Conservation (phyloP, 176 grass and related monocot species). For the Carex kokanica region DNA sequence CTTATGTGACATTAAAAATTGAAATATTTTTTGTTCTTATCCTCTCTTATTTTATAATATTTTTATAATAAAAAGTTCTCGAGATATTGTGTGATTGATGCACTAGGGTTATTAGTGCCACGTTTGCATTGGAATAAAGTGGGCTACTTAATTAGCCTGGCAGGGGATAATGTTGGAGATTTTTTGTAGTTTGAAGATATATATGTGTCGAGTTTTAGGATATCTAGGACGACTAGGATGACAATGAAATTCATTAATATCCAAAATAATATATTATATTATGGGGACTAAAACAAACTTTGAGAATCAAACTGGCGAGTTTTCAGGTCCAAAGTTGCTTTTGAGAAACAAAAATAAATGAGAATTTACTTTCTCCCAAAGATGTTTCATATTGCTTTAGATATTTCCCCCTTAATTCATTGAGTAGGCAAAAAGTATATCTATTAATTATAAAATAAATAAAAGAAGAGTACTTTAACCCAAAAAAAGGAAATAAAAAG, state of each 20-base stretch:
- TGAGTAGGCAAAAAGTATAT: neutral
- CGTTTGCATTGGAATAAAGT: neutral
- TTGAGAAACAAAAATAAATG: constrained; percentile 9
- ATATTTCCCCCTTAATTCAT: neutral
- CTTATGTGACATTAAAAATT: too few species aligned
- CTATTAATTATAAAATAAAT: neutral
- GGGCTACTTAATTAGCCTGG: neutral
- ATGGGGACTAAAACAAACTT: neutral
- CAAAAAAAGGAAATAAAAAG: neutral
- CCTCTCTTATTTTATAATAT: too few species aligned
- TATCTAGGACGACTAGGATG: neutral
- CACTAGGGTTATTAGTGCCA: neutral
- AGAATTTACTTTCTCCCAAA: constrained; percentile 5
- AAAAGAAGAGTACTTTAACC: neutral
- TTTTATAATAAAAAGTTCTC: too few species aligned
- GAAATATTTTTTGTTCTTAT: too few species aligned
- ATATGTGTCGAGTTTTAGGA: neutral
- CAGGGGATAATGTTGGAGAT: neutral
- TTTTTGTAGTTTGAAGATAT: neutral
- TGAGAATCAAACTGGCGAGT: neutral
- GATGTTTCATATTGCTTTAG: neutral
- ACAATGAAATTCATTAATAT: neutral
- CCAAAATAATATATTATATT: too few species aligned
- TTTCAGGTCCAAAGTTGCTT: constrained; percentile 17
- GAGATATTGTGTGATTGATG: neutral